Base-by-base conservation (phyloP, 768 basidiomycete species). In the Gloeostereum incarnatum region DNA sequence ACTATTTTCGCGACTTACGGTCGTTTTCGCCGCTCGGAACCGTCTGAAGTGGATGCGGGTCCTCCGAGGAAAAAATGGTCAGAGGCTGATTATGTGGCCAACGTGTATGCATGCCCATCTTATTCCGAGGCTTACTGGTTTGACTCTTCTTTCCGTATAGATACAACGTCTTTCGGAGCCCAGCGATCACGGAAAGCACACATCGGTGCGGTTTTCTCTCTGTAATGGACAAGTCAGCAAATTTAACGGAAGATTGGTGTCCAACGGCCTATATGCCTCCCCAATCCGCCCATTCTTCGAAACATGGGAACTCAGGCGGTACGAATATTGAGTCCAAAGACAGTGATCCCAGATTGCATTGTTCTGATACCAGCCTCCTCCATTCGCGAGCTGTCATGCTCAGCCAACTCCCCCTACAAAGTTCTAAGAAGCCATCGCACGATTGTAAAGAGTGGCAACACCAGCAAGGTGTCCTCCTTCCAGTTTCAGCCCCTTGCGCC, bases 1-100 rank as follows among this genome's bases (percentile, higher is more conserved):
- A 40, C 46, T 60, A 6, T 56, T 63, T 35, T 54, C 60, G n/a
- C 66, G 65, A 20, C 44, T 74, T 20, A 52, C 56, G 19, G 49
- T 45, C 4, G 67, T 73, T 6, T 66, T 61, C 36, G 52, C 54
- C 3, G 66, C 69, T 11, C 75, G 71, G 71, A 56, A 60, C 19
- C 59, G 58, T 25, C 54, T 73, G 5, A 48, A 52, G 6, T 54
- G 50, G 39, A 71, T 75, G 68, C 61, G 53, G n/a, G 5, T 4
- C 14, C 51, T 51, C 61, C 62, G 4, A 61, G 60, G 14, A 65
- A 71, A 37, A 72, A 60, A 47, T 68, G 63, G 56, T 71, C 69
- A 2, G 74, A 77, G 45, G 69, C 73, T 1, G 75, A 75, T 43
- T 73, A 63, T 40, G 71, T 62, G 11, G 63, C 65, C n/a, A 70